Conservation (phyloP, 306 rosid species). For the Cicer judaicum region DNA sequence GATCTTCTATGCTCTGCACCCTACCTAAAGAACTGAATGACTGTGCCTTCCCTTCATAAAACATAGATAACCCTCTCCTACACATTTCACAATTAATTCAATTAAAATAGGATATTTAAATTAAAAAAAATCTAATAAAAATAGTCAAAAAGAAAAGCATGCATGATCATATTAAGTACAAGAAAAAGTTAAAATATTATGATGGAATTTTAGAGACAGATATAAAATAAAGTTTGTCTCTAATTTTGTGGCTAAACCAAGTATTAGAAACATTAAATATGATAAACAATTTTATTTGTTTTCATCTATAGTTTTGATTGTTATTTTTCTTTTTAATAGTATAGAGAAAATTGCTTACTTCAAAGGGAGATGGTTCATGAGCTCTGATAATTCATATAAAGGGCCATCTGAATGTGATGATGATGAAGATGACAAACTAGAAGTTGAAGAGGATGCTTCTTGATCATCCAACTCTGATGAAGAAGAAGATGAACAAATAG, state of each 20-base stretch:
- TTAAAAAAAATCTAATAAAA: no score
- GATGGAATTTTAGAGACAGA: no score
- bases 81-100: conserved; percentile 17
- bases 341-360: conserved; percentile 57
- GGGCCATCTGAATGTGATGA: conserved; percentile 64
- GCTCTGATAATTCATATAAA: conserved; percentile 75
- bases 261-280: no score
- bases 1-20: conserved; percentile 68
- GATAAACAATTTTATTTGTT: no score
- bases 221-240: no score
- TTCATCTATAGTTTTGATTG: no score
- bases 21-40: conserved; percentile 69
- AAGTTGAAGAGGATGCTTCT: conserved; percentile 55
- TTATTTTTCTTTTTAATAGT: no score
- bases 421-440: conserved; percentile 46
- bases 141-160: neutral
- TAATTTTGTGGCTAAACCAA: no score
- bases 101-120: neutral
- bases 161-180: neutral
- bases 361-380: conserved; percentile 75
- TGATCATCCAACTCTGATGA: conserved; percentile 67
- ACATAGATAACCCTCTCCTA: conserved; percentile 88
- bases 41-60: conserved; percentile 75
- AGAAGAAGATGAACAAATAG: conserved; percentile 57
- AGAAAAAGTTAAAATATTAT: no score